Conservation (phyloP, 2,329 filamentous ascomycete genomes). For the Nemania bipapillata region DNA sequence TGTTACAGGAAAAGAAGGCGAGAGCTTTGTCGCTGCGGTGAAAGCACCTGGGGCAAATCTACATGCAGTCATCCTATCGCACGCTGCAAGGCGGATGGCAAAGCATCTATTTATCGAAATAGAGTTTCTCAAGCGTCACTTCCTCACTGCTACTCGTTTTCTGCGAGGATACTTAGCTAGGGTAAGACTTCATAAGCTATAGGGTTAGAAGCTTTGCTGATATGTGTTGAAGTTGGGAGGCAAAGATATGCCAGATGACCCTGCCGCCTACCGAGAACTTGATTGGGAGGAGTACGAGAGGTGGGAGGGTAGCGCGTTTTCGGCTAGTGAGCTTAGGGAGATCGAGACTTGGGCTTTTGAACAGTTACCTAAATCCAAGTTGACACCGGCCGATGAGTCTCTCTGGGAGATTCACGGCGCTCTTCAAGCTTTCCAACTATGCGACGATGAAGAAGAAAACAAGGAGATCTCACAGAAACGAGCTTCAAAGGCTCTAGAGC, state of each 20-base stretch:
- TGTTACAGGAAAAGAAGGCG: constrained; percentile 36
- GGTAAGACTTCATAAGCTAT: constrained; percentile 39
- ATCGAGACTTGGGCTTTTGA: constrained; percentile 46
- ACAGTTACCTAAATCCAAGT: constrained; percentile 37
- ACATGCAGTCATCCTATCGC: constrained; percentile 42
- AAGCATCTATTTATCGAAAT: constrained; percentile 46
- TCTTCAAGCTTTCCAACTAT: constrained; percentile 48
- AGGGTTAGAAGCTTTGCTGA: constrained; percentile 29
- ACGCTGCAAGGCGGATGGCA: constrained; percentile 46
- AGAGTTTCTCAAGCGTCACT: constrained; percentile 48
- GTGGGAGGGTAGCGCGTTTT: constrained; percentile 43
- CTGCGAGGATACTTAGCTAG: constrained; percentile 47
- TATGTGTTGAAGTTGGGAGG: constrained; percentile 41
- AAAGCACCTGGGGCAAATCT: constrained; percentile 40
- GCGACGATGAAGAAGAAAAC: constrained; percentile 38
- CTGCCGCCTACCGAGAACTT: constrained; percentile 34
- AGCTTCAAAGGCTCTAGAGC: constrained; percentile 44
- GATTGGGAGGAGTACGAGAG: constrained; percentile 20
- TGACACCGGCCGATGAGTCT: constrained; percentile 41
- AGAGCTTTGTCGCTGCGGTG: constrained; percentile 39
- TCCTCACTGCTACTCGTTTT: constrained; percentile 45
- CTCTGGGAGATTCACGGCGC: constrained; percentile 50
- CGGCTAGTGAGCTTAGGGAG: constrained; percentile 38
- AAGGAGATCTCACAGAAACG: constrained; percentile 44
- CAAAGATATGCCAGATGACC: constrained; percentile 43